Percentiles rank a stretch among this genome's conserved stretches.
phyloP scores from a whole-genome alignment of 2,329 filamentous ascomycete species.

The Lecanicillium sp. region DNA sequence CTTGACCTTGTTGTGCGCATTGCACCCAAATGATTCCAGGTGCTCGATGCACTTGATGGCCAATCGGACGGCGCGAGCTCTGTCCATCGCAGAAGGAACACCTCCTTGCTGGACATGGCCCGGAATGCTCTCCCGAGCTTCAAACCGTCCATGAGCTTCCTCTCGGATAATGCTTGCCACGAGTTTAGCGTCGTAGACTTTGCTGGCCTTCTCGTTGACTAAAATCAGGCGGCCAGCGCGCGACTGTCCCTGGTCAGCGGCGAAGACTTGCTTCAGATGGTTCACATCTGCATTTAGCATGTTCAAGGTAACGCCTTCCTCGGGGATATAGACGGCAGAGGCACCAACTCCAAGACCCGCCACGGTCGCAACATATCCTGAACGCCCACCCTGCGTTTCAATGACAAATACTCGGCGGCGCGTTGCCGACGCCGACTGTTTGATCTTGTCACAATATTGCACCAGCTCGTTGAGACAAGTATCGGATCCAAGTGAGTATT shows the following conservation, averaged over 20 bases:
- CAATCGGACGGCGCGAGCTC: constrained; percentile 81
- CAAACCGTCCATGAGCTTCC: constrained; percentile 85
- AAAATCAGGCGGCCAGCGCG: constrained; percentile 89
- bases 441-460: constrained; percentile 93
- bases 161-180: constrained; percentile 94
- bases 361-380: constrained; percentile 86
- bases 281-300: constrained; percentile 89
- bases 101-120: constrained; percentile 94
- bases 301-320: constrained; percentile 88
- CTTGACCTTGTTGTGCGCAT: constrained; percentile 57
- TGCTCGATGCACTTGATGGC: constrained; percentile 93
- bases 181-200: constrained; percentile 83
- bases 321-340: constrained; percentile 88
- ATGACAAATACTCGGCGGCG: constrained; percentile 94
- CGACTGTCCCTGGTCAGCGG: constrained; percentile 75
- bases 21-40: constrained; percentile 67
- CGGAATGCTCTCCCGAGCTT: constrained; percentile 83
- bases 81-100: constrained; percentile 90
- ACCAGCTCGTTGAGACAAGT: constrained; percentile 95
- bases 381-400: constrained; percentile 92
- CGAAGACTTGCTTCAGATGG: constrained; percentile 79
- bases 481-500: constrained; percentile 94
- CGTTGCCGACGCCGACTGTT: constrained; percentile 90
- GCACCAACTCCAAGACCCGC: constrained; percentile 89
- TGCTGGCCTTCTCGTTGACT: constrained; percentile 91